Percentiles rank a stretch among this genome's conserved stretches.
Conservation (phyloP, 169 alveolate species). For the Plasmodium adleri region DNA sequence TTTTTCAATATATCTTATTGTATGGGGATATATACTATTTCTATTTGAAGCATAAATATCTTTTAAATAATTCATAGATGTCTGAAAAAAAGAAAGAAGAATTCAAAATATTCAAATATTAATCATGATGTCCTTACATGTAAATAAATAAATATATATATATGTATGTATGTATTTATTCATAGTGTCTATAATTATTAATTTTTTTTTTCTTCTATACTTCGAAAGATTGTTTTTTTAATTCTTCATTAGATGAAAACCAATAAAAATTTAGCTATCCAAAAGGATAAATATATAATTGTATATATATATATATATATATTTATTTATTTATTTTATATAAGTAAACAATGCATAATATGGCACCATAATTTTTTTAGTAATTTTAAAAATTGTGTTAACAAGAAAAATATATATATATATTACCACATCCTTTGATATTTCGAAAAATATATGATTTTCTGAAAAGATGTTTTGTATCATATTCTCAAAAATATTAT, state of each 20-base stretch:
- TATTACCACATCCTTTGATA: slow-evolving; percentile 54
- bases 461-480: slow-evolving; percentile 38
- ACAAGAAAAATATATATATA: neutral
- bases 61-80: slow-evolving; percentile 24
- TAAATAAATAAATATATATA: too few species aligned
- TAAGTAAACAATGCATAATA: neutral
- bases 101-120: neutral
- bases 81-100: slow-evolving; percentile 9
- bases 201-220: slow-evolving; percentile 8
- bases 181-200: too few species aligned
- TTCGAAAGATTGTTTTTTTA: slow-evolving; percentile 45
- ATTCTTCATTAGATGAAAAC: slow-evolving; percentile 45
- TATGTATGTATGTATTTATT: too few species aligned
- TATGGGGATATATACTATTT: slow-evolving; percentile 16
- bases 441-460: slow-evolving; percentile 20
- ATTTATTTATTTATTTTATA: neutral
- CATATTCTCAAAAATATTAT: slow-evolving; percentile 28
- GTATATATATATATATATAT: neutral
- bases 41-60: neutral
- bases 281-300: neutral
- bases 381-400: neutral
- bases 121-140: too few species aligned
- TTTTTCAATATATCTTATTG: slow-evolving; percentile 26
- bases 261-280: slow-evolving; percentile 42
- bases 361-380: neutral